Percentiles rank a stretch among this genome's conserved stretches.
phyloP scores from a whole-genome alignment of 257 asterid genomes.

The Primulina tabacum region DNA sequence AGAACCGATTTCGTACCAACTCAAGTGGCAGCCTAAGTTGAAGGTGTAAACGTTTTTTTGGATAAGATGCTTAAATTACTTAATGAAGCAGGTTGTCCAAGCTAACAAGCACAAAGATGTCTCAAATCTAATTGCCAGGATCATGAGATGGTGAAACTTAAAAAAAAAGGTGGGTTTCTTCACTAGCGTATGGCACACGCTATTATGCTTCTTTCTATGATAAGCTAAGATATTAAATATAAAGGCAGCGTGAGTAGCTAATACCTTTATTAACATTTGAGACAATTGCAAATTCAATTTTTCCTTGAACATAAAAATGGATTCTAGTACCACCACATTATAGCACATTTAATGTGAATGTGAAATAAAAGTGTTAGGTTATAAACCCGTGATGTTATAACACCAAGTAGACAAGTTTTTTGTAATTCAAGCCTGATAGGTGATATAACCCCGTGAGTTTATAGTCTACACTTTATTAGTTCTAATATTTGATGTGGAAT shows the following conservation, averaged over 20 bases:
- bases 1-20: conserved; percentile 13
- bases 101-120: background rate
- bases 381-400: too few relatives aligned
- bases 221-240: background rate
- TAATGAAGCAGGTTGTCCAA: background rate
- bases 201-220: conserved; percentile 6
- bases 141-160: background rate
- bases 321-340: background rate
- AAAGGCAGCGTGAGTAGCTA: conserved; percentile 16
- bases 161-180: background rate
- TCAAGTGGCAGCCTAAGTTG: conserved; percentile 16
- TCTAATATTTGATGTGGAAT: too few relatives aligned
- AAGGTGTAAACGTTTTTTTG: background rate
- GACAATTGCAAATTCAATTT: conserved; percentile 18
- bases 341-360: background rate
- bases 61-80: conserved; percentile 10
- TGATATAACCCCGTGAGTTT: too few relatives aligned
- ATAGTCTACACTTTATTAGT: too few relatives aligned
- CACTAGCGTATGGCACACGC: background rate
- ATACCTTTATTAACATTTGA: background rate
- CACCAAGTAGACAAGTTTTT: too few relatives aligned
- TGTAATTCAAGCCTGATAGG: too few relatives aligned
- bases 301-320: conserved; percentile 1
- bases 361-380: background rate
- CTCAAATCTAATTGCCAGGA: background rate